Base-by-base conservation (phyloP, 768 basidiomycete genomes). In the Rhodotorula diobovata region DNA sequence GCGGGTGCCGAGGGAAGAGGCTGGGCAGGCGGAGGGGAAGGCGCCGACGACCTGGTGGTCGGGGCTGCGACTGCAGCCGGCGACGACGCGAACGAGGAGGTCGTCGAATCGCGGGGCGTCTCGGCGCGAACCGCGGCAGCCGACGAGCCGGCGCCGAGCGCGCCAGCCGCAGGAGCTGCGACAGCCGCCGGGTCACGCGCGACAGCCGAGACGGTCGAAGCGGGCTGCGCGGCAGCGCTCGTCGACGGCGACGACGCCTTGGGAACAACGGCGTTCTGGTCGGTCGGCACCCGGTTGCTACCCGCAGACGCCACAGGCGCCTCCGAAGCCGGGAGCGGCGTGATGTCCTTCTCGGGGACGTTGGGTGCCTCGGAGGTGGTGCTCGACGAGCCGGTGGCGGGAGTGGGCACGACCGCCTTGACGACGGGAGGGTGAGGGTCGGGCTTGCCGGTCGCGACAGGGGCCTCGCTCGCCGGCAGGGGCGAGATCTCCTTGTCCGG, bases 401-500 rank as follows among this genome's bases (percentile, higher is more conserved):
- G 25, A 28, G 37, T 18, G 3, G 64, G 64, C 4, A 65, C 64
- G 35, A 65, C 64, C 4, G 23, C 64, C 45, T 65, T 57, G 25
- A 56, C 25, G 28, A 58, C 35, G 35, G 64, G 45, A 5, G 64
- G 46, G 35, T 58, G 55, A 20, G 64, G 64, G 56, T 57, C 64
- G 23, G 57, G 61, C 48, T 57, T 63, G 46, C 53, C 54, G 6
- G 46, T 56, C 23, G 70, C 57, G 54, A 67, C 57, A 35, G 70
- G 70, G 1, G 66, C 70, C 32, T 71, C 70, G n/a, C 2, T 16
- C 4, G 57, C 70, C 0, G 70, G 70, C 2, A 71, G 57, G 32
- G 65, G 25, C 21, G 69, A 66, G 53, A 70, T 59, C 25, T 46
- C 59, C 51, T 61, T 14, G 59, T 70, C 43, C 11, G 69, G 69